Conservation (phyloP, 345 rosid species). For the Xanthoceras sorbifolium region DNA sequence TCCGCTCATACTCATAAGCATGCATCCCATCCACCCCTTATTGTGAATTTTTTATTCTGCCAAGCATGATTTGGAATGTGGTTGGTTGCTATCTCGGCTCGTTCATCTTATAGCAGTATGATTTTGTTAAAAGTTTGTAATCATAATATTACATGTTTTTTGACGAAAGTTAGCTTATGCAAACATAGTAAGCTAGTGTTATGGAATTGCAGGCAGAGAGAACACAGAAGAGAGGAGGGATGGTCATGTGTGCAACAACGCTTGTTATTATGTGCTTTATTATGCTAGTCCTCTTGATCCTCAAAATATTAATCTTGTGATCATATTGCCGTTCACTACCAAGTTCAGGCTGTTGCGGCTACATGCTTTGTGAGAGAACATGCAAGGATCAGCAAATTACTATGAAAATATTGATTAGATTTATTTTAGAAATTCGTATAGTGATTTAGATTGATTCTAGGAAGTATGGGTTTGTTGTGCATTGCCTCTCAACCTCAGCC, state of each 20-base stretch:
- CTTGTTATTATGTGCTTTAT: slow-evolving; percentile 81
- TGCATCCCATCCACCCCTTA: background rate
- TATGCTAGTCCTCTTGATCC: slow-evolving; percentile 79
- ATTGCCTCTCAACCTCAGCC: background rate
- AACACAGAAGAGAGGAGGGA: slow-evolving; percentile 81
- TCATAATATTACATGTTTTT: too few relatives aligned
- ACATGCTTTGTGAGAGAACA: background rate
- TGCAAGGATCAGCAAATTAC: background rate
- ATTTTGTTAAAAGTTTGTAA: background rate
- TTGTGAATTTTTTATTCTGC: background rate
- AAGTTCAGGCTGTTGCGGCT: background rate
- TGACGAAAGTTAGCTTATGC: too few relatives aligned
- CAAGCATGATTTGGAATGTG: slow-evolving; percentile 2
- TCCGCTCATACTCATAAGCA: too few relatives aligned
- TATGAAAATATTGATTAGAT: background rate
- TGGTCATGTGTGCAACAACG: slow-evolving; percentile 87
- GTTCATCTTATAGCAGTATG: background rate
- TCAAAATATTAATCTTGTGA: slow-evolving; percentile 71
- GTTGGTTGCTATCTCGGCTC: background rate
- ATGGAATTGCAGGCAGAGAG: slow-evolving; percentile 72
- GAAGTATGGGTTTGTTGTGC: background rate
- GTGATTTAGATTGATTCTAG: background rate
- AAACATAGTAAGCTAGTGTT: background rate
- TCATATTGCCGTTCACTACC: background rate
- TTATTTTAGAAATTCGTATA: background rate